Percentiles rank a stretch among this genome's conserved stretches.
Conservation (phyloP, 768 basidiomycete genomes). For the Auriscalpium vulgare region DNA sequence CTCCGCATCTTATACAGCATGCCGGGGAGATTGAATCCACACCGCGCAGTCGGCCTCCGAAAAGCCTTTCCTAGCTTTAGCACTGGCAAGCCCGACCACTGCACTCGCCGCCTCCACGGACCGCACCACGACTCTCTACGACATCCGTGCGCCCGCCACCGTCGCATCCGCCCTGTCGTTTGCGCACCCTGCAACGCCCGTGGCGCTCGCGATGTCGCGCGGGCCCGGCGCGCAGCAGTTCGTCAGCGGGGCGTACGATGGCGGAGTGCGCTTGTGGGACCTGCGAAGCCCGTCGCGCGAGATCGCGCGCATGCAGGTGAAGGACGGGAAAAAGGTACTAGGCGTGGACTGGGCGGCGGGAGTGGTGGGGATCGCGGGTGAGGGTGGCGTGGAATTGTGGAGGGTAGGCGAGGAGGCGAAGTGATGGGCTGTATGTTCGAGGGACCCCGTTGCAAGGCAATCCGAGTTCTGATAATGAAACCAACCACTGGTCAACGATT, state of each 20-base stretch:
- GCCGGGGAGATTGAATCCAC: neutral
- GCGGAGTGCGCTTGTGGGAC: slow-evolving; percentile 73
- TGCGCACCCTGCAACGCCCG: slow-evolving; percentile 58
- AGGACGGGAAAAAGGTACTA: slow-evolving; percentile 49
- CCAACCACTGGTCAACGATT: no score
- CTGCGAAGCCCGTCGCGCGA: slow-evolving; percentile 59
- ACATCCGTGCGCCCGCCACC: slow-evolving; percentile 42
- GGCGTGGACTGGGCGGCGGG: slow-evolving; percentile 30
- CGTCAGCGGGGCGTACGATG: slow-evolving; percentile 71
- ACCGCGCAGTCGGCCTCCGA: slow-evolving; percentile 51
- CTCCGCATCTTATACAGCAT: neutral
- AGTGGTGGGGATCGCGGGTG: slow-evolving; percentile 19
- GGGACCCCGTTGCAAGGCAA: no score
- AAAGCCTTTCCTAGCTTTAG: slow-evolving; percentile 67
- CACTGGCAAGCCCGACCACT: slow-evolving; percentile 34
- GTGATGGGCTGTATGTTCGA: neutral
- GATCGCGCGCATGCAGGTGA: slow-evolving; percentile 56
- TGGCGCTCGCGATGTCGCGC: slow-evolving; percentile 37
- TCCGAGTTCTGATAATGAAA: no score
- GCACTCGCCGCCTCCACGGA: slow-evolving; percentile 66
- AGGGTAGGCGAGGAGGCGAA: slow-evolving; percentile 17
- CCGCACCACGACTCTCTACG: slow-evolving; percentile 63
- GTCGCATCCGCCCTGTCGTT: slow-evolving; percentile 33
- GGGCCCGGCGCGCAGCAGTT: slow-evolving; percentile 48
- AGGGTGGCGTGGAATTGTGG: slow-evolving; percentile 24